Percentiles rank a stretch among this genome's conserved stretches.
Conservation (phyloP, 176 grass and related monocot genomes). For the Alloteropsis semialata region DNA sequence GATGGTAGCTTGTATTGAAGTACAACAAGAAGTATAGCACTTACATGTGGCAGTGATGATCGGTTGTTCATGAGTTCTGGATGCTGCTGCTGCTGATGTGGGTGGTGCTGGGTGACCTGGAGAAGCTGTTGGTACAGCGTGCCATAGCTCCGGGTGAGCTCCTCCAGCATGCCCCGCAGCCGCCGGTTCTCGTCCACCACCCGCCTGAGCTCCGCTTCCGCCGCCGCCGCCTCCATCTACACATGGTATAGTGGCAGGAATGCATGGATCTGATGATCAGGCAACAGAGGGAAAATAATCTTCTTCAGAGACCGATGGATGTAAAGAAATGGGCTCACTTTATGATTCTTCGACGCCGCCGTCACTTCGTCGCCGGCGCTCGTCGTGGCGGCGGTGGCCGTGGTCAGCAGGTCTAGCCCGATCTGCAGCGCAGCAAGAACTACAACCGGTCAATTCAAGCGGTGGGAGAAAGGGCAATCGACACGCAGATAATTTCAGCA, state of each 20-base stretch:
- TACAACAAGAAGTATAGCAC: not conserved
- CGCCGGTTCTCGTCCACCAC: conserved; percentile 47
- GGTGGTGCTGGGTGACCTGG: conserved; percentile 30
- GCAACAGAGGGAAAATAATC: not conserved
- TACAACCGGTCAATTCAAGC: not conserved
- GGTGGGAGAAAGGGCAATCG: not conserved
- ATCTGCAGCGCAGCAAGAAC: conserved; percentile 30
- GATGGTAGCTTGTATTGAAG: not conserved
- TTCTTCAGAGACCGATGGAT: not conserved
- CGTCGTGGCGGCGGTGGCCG: not conserved
- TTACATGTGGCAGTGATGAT: conserved; percentile 22
- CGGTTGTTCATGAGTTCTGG: conserved; percentile 25
- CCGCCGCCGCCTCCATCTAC: conserved; percentile 23
- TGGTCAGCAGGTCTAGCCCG: conserved; percentile 34
- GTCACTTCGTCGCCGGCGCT: not conserved
- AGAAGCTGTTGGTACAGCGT: conserved; percentile 41
- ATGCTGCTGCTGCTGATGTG: conserved; percentile 29
- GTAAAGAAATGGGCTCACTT: conserved; percentile 1
- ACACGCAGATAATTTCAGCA: not conserved
- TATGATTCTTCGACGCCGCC: conserved; percentile 9
- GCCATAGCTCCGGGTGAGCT: conserved; percentile 46
- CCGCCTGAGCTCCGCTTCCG: conserved; percentile 34
- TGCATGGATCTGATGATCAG: not conserved
- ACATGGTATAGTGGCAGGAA: not conserved
- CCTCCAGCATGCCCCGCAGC: conserved; percentile 38